Conservation (phyloP, 2,329 filamentous ascomycete species). For the Claviceps maximensis region DNA sequence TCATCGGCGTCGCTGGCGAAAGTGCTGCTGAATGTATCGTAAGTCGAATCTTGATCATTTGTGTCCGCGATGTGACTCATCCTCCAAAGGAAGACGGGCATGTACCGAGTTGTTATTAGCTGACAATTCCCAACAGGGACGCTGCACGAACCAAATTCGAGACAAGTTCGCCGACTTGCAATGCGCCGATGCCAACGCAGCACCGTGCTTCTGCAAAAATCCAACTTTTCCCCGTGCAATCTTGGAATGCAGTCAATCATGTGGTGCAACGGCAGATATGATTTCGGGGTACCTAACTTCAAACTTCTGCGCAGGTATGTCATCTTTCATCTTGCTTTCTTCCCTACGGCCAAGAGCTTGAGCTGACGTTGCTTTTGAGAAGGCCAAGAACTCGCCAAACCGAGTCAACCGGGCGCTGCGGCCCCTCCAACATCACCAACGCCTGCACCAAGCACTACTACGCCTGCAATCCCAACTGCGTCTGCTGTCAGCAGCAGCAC, state of each 20-base stretch:
- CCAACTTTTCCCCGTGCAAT: slow-evolving; percentile 23
- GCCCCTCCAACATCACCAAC: background rate
- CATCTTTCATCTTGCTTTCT: background rate
- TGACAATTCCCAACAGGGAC: slow-evolving; percentile 7
- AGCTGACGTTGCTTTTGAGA: background rate
- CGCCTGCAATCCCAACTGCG: background rate
- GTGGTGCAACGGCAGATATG: slow-evolving; percentile 12
- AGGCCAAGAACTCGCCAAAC: slow-evolving; percentile 1
- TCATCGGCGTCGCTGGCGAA: slow-evolving; percentile 14
- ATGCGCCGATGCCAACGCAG: slow-evolving; percentile 18
- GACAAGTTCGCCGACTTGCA: slow-evolving; percentile 11
- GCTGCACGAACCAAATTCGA: slow-evolving; percentile 11
- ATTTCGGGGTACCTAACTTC: slow-evolving; percentile 10
- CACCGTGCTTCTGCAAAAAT: slow-evolving; percentile 28
- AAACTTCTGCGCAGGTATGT: slow-evolving; percentile 14
- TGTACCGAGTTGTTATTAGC: background rate
- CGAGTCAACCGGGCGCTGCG: background rate
- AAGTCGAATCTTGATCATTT: slow-evolving; percentile 9
- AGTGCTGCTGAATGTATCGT: slow-evolving; percentile 17
- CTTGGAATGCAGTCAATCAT: slow-evolving; percentile 23
- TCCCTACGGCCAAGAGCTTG: background rate
- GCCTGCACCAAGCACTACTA: background rate
- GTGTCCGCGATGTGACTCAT: background rate
- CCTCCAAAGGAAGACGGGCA: background rate
- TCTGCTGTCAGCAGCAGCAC: background rate